Conservation (phyloP, 306 rosid genomes). For the Cicer bijugum region DNA sequence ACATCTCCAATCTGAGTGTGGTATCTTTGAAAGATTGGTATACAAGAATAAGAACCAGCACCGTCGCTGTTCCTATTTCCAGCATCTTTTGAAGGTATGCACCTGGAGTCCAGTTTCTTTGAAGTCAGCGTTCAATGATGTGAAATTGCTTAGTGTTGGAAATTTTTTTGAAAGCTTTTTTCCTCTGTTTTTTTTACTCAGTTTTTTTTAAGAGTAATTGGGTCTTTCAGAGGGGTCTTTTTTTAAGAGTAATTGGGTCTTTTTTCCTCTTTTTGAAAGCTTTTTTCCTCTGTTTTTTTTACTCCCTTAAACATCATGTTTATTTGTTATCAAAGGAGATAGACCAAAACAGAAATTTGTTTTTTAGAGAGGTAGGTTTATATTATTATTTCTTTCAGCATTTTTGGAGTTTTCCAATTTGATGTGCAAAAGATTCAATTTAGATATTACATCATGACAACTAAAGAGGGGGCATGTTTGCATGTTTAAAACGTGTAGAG, state of each 20-base stretch:
- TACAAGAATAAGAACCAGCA: conserved; percentile 97
- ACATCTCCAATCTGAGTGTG: conserved; percentile 70
- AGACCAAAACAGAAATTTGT: conserved; percentile 79
- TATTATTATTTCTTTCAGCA: conserved; percentile 4
- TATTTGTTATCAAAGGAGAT: conserved; percentile 66
- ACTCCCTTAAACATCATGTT: conserved; percentile 49
- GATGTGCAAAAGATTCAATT: background rate
- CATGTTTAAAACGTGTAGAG: conserved; percentile 4
- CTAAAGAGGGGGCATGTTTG: background rate
- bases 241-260: background rate
- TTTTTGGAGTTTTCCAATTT: background rate
- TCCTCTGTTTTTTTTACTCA: background rate
- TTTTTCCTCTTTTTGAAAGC: too few relatives aligned
- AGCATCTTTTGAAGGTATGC: conserved; percentile 72
- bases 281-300: too few relatives aligned
- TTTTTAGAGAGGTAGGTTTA: conserved; percentile 71
- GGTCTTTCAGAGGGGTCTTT: background rate
- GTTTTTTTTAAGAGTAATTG: background rate
- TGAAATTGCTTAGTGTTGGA: conserved; percentile 15
- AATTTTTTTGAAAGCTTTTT: background rate
- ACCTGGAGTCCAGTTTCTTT: background rate
- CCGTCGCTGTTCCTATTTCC: conserved; percentile 77
- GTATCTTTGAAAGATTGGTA: conserved; percentile 68
- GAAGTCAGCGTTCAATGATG: background rate
- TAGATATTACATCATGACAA: background rate